phyloP scores from a whole-genome alignment of 768 basidiomycete species.

The Crepidotus variabilis region DNA sequence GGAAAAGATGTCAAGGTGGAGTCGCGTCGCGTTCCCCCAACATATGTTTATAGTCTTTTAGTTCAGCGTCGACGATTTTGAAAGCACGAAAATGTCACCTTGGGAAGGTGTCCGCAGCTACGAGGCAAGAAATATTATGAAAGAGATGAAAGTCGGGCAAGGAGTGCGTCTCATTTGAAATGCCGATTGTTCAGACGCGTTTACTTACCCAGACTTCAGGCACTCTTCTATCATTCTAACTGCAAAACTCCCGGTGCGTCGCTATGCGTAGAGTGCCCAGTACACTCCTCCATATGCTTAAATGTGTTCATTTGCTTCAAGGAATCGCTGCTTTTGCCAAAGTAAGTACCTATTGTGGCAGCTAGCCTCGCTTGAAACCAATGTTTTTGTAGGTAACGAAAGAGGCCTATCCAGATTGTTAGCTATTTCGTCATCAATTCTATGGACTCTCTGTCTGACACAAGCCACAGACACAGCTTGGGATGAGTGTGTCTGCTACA shows the following conservation, averaged over 20 bases:
- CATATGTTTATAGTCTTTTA: conserved; percentile 20
- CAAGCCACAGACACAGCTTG: conserved; percentile 73
- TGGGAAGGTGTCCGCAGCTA: conserved; percentile 91
- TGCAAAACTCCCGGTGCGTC: conserved; percentile 73
- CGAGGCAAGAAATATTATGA: conserved; percentile 81
- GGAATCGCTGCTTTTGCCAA: conserved; percentile 82
- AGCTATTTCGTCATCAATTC: conserved; percentile 22
- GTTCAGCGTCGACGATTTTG: conserved; percentile 89
- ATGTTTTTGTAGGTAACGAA: conserved; percentile 54
- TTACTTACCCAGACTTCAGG: conserved; percentile 33
- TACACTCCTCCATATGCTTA: conserved; percentile 5
- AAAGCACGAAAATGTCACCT: conserved; percentile 59
- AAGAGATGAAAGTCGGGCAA: conserved; percentile 72
- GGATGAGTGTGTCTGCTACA: conserved; percentile 58
- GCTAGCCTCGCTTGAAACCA: conserved; percentile 6
- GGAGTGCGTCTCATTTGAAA: conserved; percentile 40
- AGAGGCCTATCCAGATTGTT: conserved; percentile 89
- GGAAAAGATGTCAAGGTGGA: conserved; percentile 81
- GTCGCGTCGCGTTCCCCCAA: neutral
- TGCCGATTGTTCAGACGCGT: neutral
- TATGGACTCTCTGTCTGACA: neutral
- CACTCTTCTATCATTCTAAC: conserved; percentile 85
- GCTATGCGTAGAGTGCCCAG: neutral
- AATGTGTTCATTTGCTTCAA: conserved; percentile 16
- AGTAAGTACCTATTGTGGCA: conserved; percentile 35